Evolutionary conservation across 75 land plant genomes (phyloP).

Genomic region (Azolla pinnata): DNA sequence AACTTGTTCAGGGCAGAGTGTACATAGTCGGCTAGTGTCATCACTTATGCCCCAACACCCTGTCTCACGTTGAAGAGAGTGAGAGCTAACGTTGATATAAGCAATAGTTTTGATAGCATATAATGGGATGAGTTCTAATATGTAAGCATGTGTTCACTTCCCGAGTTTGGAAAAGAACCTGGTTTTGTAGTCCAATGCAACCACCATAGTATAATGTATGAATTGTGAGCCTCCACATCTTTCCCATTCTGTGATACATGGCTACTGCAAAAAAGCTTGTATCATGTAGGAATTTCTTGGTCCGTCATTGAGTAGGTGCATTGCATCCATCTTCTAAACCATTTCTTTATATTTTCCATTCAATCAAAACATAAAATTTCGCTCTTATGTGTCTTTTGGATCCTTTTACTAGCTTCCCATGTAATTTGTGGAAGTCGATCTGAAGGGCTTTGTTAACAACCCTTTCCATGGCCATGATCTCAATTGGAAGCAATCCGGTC

Average conservation of each 20-base stretch:
- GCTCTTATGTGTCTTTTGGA: background rate
- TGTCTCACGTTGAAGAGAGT: background rate
- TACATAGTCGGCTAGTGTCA: background rate
- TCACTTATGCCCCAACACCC: background rate
- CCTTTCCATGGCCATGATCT: conserved; percentile 3
- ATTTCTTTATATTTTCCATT: background rate
- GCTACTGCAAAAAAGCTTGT: no score
- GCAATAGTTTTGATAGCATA: no score
- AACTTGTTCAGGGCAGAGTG: background rate
- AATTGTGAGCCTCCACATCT: background rate
- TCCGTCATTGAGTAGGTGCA: no score
- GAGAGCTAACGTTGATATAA: background rate
- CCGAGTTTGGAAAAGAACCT: background rate
- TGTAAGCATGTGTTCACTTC: background rate
- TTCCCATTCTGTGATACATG: background rate
- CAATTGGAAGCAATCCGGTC: background rate
- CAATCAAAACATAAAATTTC: background rate
- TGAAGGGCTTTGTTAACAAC: background rate
- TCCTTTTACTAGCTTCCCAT: background rate
- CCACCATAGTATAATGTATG: background rate
- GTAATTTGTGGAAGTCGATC: background rate
- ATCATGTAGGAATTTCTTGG: no score
- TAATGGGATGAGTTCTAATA: no score
- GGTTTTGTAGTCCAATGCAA: background rate
- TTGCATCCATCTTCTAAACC: background rate